Evolutionary conservation across 1,284 basidiomycete genomes (phyloP), one percentile per base, ranked within the genome.

Genomic region (Cutaneotrichosporon arboriforme): DNA sequence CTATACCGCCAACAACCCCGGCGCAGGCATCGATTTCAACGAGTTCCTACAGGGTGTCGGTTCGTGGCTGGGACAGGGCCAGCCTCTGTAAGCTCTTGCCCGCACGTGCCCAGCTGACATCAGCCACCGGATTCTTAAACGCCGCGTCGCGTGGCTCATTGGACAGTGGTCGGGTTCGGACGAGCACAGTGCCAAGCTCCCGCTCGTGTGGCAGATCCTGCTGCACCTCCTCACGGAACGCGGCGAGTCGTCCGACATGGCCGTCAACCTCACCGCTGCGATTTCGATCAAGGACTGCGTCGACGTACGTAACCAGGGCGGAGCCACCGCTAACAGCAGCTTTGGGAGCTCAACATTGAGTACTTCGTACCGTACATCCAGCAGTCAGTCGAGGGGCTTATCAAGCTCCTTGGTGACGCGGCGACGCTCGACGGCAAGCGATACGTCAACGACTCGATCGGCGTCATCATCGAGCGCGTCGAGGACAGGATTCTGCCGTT

Each of bases 131-230:
- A 87, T 93, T 44, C 81, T 93, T 55, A 91, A 93, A 73, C 83
- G 90, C 18, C 82, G 90, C 39, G 86, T 93, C 57, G 90, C 89
- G 0, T 92, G 90, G 89, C 74, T 92, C 7, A 81, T 94, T 40
- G 90, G 90, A 13, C 87, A 86, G 78, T 90, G 87, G 84, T 80
- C 88, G 21, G 77, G 80, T 4, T 68, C 72, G 0, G 72, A 76
- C 4, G 84, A 88, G 50, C 80, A 81, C 57, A 84, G 82, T 56
- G 76, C 84, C 2, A 83, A 83, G 57, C 81, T 85, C 5, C 64
- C 81, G 3, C 76, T 80, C 46, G 77, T 90, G 10, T 94, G 90
- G 90, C 81, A 89, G 62, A 80, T 89, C 26, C 77, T 94, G 0
- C 77, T 86, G 4, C 82, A 88, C 64, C 79, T 93, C 15, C 69